Evolutionary conservation across 1,284 basidiomycete genomes (phyloP).

Genomic region (Papiliotrema fonsecae): DNA sequence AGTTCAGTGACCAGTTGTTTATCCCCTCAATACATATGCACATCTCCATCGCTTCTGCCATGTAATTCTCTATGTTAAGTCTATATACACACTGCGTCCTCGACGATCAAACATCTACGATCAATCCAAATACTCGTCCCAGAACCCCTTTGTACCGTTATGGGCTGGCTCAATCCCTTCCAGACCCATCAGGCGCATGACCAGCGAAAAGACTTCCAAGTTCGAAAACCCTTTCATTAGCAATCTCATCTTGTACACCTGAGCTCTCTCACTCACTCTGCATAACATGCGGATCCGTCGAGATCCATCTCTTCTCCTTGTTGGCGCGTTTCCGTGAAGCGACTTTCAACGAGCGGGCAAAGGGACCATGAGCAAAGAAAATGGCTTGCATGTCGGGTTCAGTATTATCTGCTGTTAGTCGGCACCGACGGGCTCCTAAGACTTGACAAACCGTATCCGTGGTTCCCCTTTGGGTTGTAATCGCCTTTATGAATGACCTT

Average conservation of each 20-base stretch:
- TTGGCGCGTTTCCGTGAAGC: constrained; percentile 21
- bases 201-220: constrained; percentile 75
- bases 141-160: constrained; percentile 61
- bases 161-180: constrained; percentile 57
- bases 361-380: constrained; percentile 84
- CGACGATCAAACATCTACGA: background rate
- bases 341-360: constrained; percentile 63
- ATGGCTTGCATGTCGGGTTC: constrained; percentile 76
- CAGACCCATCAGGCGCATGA: constrained; percentile 68
- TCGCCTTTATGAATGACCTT: constrained; percentile 55
- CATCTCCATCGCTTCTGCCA: no score
- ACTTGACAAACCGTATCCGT: constrained; percentile 53
- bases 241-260: background rate
- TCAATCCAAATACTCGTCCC: constrained; percentile 16
- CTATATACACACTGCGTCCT: background rate
- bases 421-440: constrained; percentile 53
- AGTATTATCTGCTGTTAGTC: constrained; percentile 64
- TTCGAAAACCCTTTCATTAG: constrained; percentile 61
- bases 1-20: no score
- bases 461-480: constrained; percentile 59
- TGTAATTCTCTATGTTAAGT: no score
- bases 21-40: no score
- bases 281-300: constrained; percentile 64
- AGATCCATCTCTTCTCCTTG: constrained; percentile 14
- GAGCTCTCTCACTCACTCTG: constrained; percentile 42